Evolutionary conservation across 495 filamentous ascomycete species (phyloP), one percentile per base, ranked within the genome.

Genomic region (Sphaerosporella brunnea): DNA sequence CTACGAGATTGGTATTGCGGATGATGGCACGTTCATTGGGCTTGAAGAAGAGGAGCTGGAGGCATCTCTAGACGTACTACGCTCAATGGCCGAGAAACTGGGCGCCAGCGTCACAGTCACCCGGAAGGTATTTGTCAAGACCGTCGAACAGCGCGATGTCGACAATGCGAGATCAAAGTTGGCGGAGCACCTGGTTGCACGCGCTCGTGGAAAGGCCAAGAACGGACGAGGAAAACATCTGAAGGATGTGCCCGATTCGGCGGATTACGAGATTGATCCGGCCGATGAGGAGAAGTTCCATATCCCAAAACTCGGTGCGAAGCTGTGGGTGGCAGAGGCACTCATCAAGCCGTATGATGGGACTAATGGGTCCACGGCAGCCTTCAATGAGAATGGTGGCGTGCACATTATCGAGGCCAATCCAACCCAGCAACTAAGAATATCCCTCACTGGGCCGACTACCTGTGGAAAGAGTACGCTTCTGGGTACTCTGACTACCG

Each of bases 1-100:
- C 43, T 97, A 97, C 50, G 92, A 97, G 64, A 92, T 97, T 58
- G 90, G 90, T 0, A 86, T 97, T 18, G 78, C 86, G 3, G 90
- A 97, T 61, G 87, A 95, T 65, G 90, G 90, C 11, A 83, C 79
- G 0, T 79, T 96, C 50, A 78, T 93, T 35, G 90, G 90, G 0
- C 66, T 97, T n/a, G 80, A 82, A 0, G 73, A 79, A 52, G 86
- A 94, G 59, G 90, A 96, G 63, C 67, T 97, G 64, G 77, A 92
- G 43, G 88, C 94, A 62, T 93, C 84, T 62, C 68, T 96, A 45
- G 71, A 69, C 21, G 93, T 80, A 43, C 66, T 97, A 9, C 74
- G 79, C 47, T 72, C 79, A 13, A 97, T 97, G 88, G 90, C 88
- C 3, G 76, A 79, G 4, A 93, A 82, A 62, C 65, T 97, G 23